A percentile compares a stretch with the other conserved stretches of the same genome.
phyloP scores from a whole-genome alignment of 2,329 filamentous ascomycete genomes.

The Nothomitra cinnamomea region DNA sequence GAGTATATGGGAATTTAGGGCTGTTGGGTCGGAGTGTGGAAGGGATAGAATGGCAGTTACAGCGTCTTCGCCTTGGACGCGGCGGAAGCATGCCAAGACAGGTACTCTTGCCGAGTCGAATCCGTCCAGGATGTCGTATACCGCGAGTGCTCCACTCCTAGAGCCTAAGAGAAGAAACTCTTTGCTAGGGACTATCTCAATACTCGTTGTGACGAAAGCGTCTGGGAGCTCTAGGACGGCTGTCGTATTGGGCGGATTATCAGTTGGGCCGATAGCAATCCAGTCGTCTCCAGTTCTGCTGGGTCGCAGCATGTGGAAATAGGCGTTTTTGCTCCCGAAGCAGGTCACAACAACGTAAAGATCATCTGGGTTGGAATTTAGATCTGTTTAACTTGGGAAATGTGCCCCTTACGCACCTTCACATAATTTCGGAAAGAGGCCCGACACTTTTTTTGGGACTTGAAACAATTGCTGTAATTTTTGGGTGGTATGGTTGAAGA shows the following conservation, averaged over 20 bases:
- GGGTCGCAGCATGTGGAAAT: not conserved
- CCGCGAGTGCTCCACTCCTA: conserved; percentile 34
- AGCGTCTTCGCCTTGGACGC: conserved; percentile 39
- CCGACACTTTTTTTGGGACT: conserved; percentile 23
- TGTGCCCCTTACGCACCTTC: not conserved
- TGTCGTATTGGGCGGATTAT: not conserved
- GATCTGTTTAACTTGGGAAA: not conserved
- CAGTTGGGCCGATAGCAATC: not conserved
- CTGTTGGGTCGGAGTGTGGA: conserved; percentile 8
- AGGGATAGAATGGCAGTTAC: conserved; percentile 47
- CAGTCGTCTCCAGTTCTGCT: not conserved
- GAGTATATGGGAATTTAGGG: conserved; percentile 33
- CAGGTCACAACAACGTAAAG: not conserved
- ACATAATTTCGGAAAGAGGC: conserved; percentile 18
- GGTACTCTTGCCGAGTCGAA: not conserved
- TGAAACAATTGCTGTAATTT: conserved; percentile 15
- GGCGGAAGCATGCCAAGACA: conserved; percentile 8
- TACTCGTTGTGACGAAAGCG: conserved; percentile 35
- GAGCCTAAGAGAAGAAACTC: conserved; percentile 35
- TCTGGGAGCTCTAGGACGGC: conserved; percentile 16
- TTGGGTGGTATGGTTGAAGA: conserved; percentile 16
- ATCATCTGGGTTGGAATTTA: conserved; percentile 8
- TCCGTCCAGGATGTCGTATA: conserved; percentile 21
- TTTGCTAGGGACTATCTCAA: conserved; percentile 18
- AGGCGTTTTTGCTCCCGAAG: not conserved